A percentile compares a stretch with the other conserved stretches of the same genome.
These are phyloP conservation scores for Kwoniella sp. DNA, from an alignment of 768 basidiomycete genomes.

Conservation along the genomic window DNA sequence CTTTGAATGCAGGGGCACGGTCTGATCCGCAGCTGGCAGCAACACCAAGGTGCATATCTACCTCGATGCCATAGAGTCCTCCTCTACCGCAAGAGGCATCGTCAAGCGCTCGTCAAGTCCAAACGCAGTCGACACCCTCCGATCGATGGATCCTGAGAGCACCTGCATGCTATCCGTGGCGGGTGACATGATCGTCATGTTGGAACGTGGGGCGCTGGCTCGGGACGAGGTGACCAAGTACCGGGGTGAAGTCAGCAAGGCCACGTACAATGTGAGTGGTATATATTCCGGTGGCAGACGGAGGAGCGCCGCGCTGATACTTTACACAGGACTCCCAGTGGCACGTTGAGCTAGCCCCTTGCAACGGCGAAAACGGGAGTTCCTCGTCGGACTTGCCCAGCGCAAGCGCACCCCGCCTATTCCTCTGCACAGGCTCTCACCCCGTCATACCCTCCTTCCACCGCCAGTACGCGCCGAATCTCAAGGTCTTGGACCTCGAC, in stretches of 20 bases:
- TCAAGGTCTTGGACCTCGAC: conserved; percentile 24
- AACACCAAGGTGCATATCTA: conserved; percentile 36
- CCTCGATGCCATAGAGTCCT: conserved; percentile 26
- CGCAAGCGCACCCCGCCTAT: conserved; percentile 6
- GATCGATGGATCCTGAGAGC: conserved; percentile 17
- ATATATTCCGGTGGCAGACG: neutral
- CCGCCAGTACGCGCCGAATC: conserved; percentile 9
- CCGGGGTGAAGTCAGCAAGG: conserved; percentile 13
- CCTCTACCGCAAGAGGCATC: conserved; percentile 16
- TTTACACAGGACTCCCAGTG: conserved; percentile 11
- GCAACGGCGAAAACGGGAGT: neutral
- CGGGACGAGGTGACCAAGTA: conserved; percentile 7
- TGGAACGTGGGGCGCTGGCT: conserved; percentile 12
- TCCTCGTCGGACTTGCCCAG: neutral
- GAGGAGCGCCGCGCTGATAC: neutral
- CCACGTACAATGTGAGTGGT: conserved; percentile 7
- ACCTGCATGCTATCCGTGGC: conserved; percentile 27
- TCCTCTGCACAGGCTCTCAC: conserved; percentile 31
- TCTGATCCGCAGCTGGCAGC: no score
- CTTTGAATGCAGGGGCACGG: neutral
- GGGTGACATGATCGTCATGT: conserved; percentile 25
- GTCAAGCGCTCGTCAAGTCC: conserved; percentile 15
- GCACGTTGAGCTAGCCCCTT: neutral
- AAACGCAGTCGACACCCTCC: conserved; percentile 19
- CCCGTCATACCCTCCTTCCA: conserved; percentile 15